Percentiles rank a stretch among this genome's conserved stretches.
These are phyloP conservation scores for Kuraishia cidri DNA, from an alignment of 805 yeast genomes.

Conservation along the genomic window DNA sequence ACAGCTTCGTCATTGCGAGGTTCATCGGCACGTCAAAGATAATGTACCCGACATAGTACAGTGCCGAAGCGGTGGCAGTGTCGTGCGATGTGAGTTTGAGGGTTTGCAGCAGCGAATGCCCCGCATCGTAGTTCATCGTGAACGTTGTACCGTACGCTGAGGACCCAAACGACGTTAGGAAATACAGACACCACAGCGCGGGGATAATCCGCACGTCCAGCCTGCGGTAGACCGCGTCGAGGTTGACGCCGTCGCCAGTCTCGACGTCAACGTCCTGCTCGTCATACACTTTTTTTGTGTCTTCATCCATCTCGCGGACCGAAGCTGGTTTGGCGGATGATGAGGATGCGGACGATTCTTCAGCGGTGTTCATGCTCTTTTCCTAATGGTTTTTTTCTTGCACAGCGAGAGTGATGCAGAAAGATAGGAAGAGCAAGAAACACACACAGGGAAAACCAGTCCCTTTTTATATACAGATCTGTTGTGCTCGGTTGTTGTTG, in stretches of 20 bases:
- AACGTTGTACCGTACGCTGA: slow-evolving; percentile 71
- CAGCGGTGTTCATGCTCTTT: too few relatives aligned
- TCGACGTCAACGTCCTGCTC: not conserved
- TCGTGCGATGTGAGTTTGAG: slow-evolving; percentile 46
- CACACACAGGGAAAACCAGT: too few relatives aligned
- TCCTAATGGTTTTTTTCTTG: too few relatives aligned
- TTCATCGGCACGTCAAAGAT: slow-evolving; percentile 87
- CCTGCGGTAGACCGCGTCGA: slow-evolving; percentile 50
- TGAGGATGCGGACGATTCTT: too few relatives aligned
- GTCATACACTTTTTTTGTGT: not conserved
- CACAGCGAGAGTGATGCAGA: too few relatives aligned
- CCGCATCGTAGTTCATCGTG: slow-evolving; percentile 61
- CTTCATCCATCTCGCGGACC: not conserved
- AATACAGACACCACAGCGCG: slow-evolving; percentile 73
- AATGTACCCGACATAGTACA: slow-evolving; percentile 77
- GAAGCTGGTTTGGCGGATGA: not conserved
- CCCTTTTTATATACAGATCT: too few relatives aligned
- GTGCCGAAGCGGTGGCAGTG: slow-evolving; percentile 67
- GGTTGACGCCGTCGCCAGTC: too few relatives aligned
- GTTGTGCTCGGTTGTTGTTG: too few relatives aligned
- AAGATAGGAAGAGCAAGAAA: too few relatives aligned
- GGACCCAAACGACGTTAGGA: slow-evolving; percentile 70
- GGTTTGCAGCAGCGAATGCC: slow-evolving; percentile 51
- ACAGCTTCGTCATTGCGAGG: slow-evolving; percentile 69
- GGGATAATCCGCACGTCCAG: slow-evolving; percentile 71